phyloP scores from a whole-genome alignment of 495 filamentous ascomycete genomes.

The Penicillium crystallinum region DNA sequence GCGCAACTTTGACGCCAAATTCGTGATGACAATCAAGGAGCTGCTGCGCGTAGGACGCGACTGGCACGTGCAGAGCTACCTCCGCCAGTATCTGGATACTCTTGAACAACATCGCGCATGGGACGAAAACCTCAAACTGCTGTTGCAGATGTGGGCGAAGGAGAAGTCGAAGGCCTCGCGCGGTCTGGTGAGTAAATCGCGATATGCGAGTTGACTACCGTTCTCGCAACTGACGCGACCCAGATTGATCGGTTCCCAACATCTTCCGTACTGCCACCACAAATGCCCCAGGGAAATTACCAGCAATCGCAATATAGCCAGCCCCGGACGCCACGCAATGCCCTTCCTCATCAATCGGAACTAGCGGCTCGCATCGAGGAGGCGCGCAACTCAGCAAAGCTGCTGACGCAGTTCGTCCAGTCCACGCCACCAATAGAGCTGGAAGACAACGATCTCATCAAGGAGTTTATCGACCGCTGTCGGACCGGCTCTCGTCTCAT shows the following conservation, averaged over 20 bases:
- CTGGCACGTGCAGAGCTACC: conserved; percentile 70
- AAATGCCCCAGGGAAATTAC: not conserved
- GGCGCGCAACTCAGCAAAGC: conserved; percentile 79
- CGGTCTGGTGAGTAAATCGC: conserved; percentile 8
- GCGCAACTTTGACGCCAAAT: conserved; percentile 76
- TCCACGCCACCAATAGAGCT: conserved; percentile 74
- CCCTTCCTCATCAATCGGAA: conserved; percentile 72
- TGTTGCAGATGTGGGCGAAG: conserved; percentile 84
- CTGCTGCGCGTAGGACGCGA: conserved; percentile 68
- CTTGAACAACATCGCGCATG: conserved; percentile 63
- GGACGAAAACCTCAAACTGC: conserved; percentile 62
- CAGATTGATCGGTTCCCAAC: conserved; percentile 1
- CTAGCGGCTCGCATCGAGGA: conserved; percentile 81
- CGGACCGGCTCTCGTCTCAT: conserved; percentile 70
- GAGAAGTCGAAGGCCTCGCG: conserved; percentile 54
- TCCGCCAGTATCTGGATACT: conserved; percentile 75
- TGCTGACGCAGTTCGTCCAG: conserved; percentile 83
- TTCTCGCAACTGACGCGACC: not conserved
- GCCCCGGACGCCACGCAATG: conserved; percentile 27
- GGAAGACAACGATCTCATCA: conserved; percentile 75
- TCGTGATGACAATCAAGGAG: conserved; percentile 68
- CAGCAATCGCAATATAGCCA: conserved; percentile 24
- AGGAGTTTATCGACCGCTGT: conserved; percentile 88
- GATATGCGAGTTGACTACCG: not conserved
- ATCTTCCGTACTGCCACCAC: not conserved